Evolutionary conservation across 2,329 filamentous ascomycete species (phyloP), one percentile per base, ranked within the genome.

Genomic region (Dactylellina parvicollis): DNA sequence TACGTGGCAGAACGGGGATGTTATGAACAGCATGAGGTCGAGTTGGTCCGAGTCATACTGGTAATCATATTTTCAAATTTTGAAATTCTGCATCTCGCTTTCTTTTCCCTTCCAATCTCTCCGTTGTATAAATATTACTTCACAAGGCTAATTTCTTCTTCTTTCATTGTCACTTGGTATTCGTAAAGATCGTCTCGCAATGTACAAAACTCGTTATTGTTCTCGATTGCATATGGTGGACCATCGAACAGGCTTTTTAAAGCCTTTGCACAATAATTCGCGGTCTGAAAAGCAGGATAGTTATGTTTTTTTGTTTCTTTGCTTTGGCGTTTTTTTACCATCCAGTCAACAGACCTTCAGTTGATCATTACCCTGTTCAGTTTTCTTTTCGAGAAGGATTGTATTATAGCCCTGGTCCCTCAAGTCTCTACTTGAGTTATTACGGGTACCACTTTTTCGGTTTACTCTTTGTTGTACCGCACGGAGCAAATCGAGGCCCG

Each of bases 21-120:
- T 72, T n/a, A 52, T 72, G 26, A 60, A 60, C 3, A 72, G 60
- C 42, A 72, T 72, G 44, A 59, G 36, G 22, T 55, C 59, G 4
- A 72, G 67, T 42, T 72, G 67, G 67, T 72, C 67, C 18, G 67
- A 72, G 38, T 65, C 52, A 14, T 72, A 72, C 38, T 72, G 67
- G 67, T 72, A 59, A 65, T 55, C 16, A 20, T 26, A 42, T 30
- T 49, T 20, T 44, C 12, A 14, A 3, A 4, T 32, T 46, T 24
- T 28, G 20, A 9, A 24, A 9, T 32, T 4, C 10, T 30, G 5
- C 30, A 3, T 26, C 14, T 57, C 52, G 14, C 42, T 26, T 26
- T 56, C 12, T 36, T 40, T 26, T 46, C 26, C 30, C 22, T 55
- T 50, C 40, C 24, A 32, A 26, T 57, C 22, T 4, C 18, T 62